Conservation (phyloP, 2,329 filamentous ascomycete species). For the Zymoseptoria crescenta region DNA sequence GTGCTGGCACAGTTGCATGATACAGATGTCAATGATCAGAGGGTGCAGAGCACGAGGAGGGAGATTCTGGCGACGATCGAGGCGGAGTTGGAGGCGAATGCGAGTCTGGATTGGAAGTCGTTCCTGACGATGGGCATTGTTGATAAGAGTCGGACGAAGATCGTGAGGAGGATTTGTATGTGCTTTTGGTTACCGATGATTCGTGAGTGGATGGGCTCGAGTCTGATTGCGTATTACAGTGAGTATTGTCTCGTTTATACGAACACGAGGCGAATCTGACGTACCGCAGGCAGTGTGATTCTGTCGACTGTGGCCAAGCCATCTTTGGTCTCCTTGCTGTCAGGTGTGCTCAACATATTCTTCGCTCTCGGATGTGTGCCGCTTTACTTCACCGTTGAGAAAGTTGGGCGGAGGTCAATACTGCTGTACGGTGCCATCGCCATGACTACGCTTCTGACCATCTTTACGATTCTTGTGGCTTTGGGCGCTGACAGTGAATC, state of each 20-base stretch:
- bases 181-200: slow-evolving; percentile 13
- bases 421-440: slow-evolving; percentile 8
- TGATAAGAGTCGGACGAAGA: slow-evolving; percentile 10
- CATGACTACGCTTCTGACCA: slow-evolving; percentile 6
- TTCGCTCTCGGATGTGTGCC: slow-evolving; percentile 5
- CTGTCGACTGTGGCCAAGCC: slow-evolving; percentile 7
- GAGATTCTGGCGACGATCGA: slow-evolving; percentile 11
- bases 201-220: slow-evolving; percentile 12
- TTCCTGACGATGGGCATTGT: slow-evolving; percentile 2
- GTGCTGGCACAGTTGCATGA: slow-evolving; percentile 9
- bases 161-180: slow-evolving; percentile 7
- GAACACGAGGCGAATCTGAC: not conserved
- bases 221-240: slow-evolving; percentile 11
- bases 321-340: slow-evolving; percentile 3
- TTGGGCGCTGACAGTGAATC: not conserved
- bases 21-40: not conserved
- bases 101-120: slow-evolving; percentile 9
- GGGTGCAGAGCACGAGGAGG: slow-evolving; percentile 6
- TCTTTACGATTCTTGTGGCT: slow-evolving; percentile 4
- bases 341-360: slow-evolving; percentile 10
- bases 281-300: slow-evolving; percentile 1
- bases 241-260: not conserved
- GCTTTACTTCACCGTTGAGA: slow-evolving; percentile 8
- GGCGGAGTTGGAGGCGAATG: slow-evolving; percentile 10
- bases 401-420: slow-evolving; percentile 5